Conservation (phyloP, 2,329 filamentous ascomycete genomes). For the Trichoderma breve region DNA sequence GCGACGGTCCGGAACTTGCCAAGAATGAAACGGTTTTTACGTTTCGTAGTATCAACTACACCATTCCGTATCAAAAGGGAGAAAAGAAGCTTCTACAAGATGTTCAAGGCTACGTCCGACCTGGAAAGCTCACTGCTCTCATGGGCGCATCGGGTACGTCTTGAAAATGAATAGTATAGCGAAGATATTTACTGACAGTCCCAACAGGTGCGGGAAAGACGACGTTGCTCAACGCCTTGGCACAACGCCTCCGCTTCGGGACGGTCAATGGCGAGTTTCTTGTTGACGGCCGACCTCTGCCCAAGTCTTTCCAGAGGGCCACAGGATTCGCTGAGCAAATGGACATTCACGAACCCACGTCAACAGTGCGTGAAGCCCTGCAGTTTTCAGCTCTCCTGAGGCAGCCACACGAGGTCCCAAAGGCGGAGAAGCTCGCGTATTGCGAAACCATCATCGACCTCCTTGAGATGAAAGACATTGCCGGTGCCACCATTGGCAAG, state of each 20-base stretch:
- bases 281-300: conserved; percentile 70
- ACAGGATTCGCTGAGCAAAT: conserved; percentile 68
- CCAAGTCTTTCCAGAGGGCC: conserved; percentile 75
- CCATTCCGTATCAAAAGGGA: conserved; percentile 56
- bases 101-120: conserved; percentile 81
- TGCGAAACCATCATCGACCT: conserved; percentile 67
- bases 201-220: conserved; percentile 62
- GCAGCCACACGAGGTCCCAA: conserved; percentile 55
- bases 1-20: conserved; percentile 46
- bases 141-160: conserved; percentile 59
- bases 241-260: conserved; percentile 73
- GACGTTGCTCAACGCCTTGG: conserved; percentile 70
- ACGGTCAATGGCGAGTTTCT: conserved; percentile 74
- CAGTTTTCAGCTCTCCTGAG: conserved; percentile 64
- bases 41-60: conserved; percentile 51
- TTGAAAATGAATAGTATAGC: not conserved
- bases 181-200: not conserved
- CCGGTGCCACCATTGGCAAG: conserved; percentile 61
- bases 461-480: conserved; percentile 66
- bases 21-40: conserved; percentile 61
- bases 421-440: conserved; percentile 64
- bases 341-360: conserved; percentile 64
- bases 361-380: conserved; percentile 65
- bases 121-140: conserved; percentile 74
- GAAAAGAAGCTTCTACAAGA: conserved; percentile 69